Conservation (phyloP, 306 rosid genomes). For the Prunus mongolica region DNA sequence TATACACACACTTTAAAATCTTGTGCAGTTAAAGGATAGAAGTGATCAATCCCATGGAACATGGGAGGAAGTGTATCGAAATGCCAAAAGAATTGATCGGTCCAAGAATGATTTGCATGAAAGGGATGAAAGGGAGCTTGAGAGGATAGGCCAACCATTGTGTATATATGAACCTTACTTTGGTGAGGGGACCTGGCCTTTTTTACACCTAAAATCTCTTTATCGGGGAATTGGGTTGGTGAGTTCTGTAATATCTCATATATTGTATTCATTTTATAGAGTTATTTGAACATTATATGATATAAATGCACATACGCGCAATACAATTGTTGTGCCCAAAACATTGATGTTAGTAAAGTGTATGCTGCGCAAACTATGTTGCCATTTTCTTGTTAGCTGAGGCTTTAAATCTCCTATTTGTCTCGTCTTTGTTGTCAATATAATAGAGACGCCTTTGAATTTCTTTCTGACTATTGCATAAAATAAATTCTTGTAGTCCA, state of each 20-base stretch:
- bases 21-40: constrained; percentile 83
- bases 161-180: constrained; percentile 93
- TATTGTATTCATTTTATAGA: not conserved
- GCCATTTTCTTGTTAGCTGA: not conserved
- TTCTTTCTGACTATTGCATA: not conserved
- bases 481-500: constrained; percentile 55
- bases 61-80: constrained; percentile 94
- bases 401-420: not conserved
- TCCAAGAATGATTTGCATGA: constrained; percentile 82
- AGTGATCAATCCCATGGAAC: constrained; percentile 76
- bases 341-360: not conserved
- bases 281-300: not conserved
- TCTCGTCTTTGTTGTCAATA: not conserved
- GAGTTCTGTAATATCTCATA: constrained; percentile 26
- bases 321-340: not conserved
- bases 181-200: constrained; percentile 96
- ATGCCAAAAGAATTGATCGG: constrained; percentile 73
- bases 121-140: constrained; percentile 94
- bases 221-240: constrained; percentile 95
- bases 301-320: not conserved
- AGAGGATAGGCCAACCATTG: constrained; percentile 88
- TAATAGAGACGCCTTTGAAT: not conserved
- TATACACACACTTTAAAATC: constrained; percentile 13
- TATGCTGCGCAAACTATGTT: not conserved
- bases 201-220: constrained; percentile 72